Evolutionary conservation across 768 basidiomycete species (phyloP), one percentile per base, ranked within the genome.

Genomic region (Tylopilus intermedius): DNA sequence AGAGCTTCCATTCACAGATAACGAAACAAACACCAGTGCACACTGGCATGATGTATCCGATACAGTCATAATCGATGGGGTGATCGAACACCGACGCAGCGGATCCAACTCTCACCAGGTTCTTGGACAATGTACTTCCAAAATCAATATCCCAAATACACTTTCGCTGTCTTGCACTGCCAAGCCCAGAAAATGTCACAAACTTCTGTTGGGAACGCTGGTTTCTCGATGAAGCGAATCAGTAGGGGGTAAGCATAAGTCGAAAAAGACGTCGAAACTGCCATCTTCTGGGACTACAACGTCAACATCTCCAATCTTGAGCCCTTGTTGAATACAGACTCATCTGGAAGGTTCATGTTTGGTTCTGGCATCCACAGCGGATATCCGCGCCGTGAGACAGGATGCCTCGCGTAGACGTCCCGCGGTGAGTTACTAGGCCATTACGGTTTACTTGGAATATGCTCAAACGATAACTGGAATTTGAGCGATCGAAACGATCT

Each of bases 181-280:
- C 18, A 18, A 18, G 18, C 18, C 18, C 18, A 18, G 18, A 18
- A 18, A 18, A 18, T 18, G 18, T 18, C 18, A 18, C 18, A 18
- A 18, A 18, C 18, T 18, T 18, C 18, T 55, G 2, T 56, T 51
- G 1, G 72, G 68, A 0, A 72, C 61, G 0, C 60, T 56, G 0
- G 42, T 50, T 27, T 45, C 48, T 35, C 15, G 29, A 8, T 54
- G 49, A 27, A 51, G 57, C 0, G 58, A n/a, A 40, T 72, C 67
- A 2, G 62, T 54, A 6, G 60, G 58, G 37, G 68, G 63, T 9
- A 69, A 53, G 40, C 62, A 69, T 1, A 72, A 60, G 27, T 71
- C 72, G 57, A 73, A 74, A 4, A 72, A 63, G 47, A 70, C 67
- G 45, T 67, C 64, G 38, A 75, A 75, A 10, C 58, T 61, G 26